Percentiles rank a stretch among this genome's conserved stretches.
Evolutionary conservation across 1,284 basidiomycete species (phyloP).

Genomic region (Ganoderma leucocontextum): DNA sequence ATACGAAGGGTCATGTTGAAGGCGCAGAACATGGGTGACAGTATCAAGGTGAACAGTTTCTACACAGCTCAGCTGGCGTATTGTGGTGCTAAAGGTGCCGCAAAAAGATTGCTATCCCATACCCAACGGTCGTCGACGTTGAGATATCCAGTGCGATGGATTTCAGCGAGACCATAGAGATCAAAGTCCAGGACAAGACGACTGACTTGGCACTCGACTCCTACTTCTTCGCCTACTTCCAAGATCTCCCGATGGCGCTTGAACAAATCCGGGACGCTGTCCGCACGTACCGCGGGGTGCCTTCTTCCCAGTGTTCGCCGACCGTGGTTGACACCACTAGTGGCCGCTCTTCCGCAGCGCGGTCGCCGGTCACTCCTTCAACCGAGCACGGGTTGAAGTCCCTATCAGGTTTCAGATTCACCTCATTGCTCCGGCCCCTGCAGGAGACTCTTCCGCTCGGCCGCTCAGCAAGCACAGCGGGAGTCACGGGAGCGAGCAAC

Average conservation of each 20-base stretch:
- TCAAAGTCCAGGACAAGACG: constrained; percentile 88
- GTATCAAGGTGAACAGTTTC: constrained; percentile 74
- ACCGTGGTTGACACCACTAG: constrained; percentile 73
- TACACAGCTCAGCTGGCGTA: not conserved
- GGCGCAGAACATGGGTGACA: constrained; percentile 95
- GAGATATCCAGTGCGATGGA: constrained; percentile 90
- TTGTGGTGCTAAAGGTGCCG: not conserved
- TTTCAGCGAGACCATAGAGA: constrained; percentile 93
- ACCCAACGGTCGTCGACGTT: constrained; percentile 88
- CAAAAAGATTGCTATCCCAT: constrained; percentile 89
- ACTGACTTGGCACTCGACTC: constrained; percentile 85
- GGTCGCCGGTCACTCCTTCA: constrained; percentile 38
- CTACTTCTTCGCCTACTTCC: constrained; percentile 94
- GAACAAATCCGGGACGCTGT: constrained; percentile 83
- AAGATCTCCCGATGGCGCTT: constrained; percentile 77
- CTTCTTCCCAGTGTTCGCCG: constrained; percentile 44
- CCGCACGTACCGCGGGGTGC: constrained; percentile 57
- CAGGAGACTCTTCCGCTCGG: constrained; percentile 56
- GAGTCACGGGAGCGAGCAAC: constrained; percentile 42
- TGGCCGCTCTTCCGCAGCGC: constrained; percentile 46
- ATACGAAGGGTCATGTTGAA: constrained; percentile 94
- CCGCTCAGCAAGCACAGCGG: constrained; percentile 43
- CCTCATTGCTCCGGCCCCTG: constrained; percentile 70
- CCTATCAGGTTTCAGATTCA: constrained; percentile 61
- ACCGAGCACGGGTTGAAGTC: constrained; percentile 27